These are phyloP conservation scores for Zoysia matrella DNA, from an alignment of 202 grass and related monocot species.

Conservation along the genomic window DNA sequence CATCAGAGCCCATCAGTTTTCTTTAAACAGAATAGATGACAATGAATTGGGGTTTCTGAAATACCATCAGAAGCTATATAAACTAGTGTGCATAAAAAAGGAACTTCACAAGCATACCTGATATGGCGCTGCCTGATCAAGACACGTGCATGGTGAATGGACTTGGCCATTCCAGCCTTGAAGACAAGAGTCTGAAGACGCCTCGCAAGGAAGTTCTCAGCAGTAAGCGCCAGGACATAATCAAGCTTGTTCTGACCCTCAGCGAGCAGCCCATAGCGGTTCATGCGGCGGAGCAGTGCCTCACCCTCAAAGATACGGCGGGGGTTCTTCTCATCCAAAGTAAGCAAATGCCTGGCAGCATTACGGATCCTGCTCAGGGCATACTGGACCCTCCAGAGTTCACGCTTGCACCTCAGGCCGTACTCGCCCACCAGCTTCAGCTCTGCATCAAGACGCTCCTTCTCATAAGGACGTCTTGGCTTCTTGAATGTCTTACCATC, in stretches of 20 bases:
- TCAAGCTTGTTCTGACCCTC: conserved; percentile 86
- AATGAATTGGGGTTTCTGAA: too few relatives aligned
- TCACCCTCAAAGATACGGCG: conserved; percentile 83
- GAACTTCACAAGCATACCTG: conserved; percentile 40
- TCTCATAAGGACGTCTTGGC: conserved; percentile 52
- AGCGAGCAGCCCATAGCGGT: conserved; percentile 71
- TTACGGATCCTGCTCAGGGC: conserved; percentile 80
- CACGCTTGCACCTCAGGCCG: conserved; percentile 78
- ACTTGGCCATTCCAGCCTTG: conserved; percentile 89
- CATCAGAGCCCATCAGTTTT: conserved; percentile 13
- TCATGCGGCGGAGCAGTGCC: conserved; percentile 76
- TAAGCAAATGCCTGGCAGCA: conserved; percentile 78
- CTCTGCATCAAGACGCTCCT: conserved; percentile 82
- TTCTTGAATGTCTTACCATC: conserved; percentile 74
- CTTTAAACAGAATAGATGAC: background rate
- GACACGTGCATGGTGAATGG: conserved; percentile 83
- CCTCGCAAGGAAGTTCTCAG: conserved; percentile 79
- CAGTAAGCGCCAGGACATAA: conserved; percentile 79
- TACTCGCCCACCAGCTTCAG: conserved; percentile 83
- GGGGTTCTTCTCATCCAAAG: conserved; percentile 24
- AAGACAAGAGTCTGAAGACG: conserved; percentile 83
- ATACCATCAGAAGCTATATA: background rate
- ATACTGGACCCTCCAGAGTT: conserved; percentile 79
- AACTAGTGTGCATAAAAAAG: background rate
- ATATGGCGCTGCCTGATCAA: conserved; percentile 85